Evolutionary conservation across 768 basidiomycete genomes (phyloP), one percentile per base, ranked within the genome.

Genomic region (Naganishia vaughanmartiniae): DNA sequence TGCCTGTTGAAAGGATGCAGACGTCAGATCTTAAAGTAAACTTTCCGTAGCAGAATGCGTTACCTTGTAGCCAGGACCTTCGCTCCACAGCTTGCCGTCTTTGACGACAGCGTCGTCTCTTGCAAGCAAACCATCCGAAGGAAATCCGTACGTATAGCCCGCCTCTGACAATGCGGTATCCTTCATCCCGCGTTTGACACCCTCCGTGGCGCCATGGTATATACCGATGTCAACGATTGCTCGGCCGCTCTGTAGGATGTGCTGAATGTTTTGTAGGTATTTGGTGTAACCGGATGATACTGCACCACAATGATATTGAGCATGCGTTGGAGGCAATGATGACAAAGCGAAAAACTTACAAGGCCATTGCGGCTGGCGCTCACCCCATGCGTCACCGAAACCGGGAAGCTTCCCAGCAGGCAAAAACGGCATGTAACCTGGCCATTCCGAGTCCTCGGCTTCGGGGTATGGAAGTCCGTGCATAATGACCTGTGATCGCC

Each of bases 371-470:
- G 60, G 60, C 19, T 65, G 60, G 3, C 60, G 60, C 34, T 34
- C 33, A 6, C 60, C 60, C 60, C 60, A 65, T 2, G 60, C 60
- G 24, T 65, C 60, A 28, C 34, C 60, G 60, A 65, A 65, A 1
- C 60, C 39, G 26, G 60, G 60, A 28, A 65, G 33, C 31, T 34
- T 34, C 10, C 31, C 31, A 28, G 28, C 39, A 45, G 60, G 60
- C 10, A 45, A 28, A 17, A 65, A 65, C 4, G 60, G 60, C 60
- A 65, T 65, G 60, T 65, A 65, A 5, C 60, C 60, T 36, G 60
- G 60, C 60, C 60, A 65, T 33, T 65, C 39, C 36, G 60, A 65
- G 60, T 65, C 19, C 6, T 34, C 33, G 1, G 34, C 21, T 6
- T 34, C 34, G 36, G 33, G 34, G 21, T 65, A 65, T 10, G 60